Evolutionary conservation across 805 yeast genomes (phyloP).

Genomic region (Wickerhamomyces xylosicus): DNA sequence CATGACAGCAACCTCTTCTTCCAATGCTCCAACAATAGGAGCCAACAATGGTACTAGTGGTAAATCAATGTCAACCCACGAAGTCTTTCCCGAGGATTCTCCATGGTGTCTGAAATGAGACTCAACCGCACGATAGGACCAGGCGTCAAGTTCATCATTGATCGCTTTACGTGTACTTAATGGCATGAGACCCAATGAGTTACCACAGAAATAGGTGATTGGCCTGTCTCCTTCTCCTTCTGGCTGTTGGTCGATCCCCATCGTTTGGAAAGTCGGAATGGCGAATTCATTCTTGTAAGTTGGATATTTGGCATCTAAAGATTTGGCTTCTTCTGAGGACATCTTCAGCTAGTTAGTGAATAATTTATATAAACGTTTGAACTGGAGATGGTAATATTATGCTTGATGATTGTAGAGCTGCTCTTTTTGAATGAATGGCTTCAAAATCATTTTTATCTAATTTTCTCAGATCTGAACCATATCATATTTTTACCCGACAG

Average conservation of each 20-base stretch:
- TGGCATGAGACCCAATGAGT: conserved; percentile 92
- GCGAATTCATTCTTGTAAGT: conserved; percentile 37
- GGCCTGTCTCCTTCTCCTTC: conserved; percentile 7
- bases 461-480: too few relatives aligned
- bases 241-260: conserved; percentile 28
- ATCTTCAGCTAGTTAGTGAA: too few relatives aligned
- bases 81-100: conserved; percentile 32
- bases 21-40: conserved; percentile 64
- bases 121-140: conserved; percentile 76
- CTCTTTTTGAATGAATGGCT: too few relatives aligned
- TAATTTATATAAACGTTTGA: too few relatives aligned
- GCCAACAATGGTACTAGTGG: conserved; percentile 64
- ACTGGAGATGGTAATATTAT: too few relatives aligned
- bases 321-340: conserved; percentile 3
- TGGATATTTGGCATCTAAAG: conserved; percentile 16
- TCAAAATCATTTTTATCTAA: too few relatives aligned
- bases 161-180: conserved; percentile 44
- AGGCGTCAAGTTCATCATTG: conserved; percentile 62
- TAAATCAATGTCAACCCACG: conserved; percentile 81
- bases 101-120: conserved; percentile 71
- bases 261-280: conserved; percentile 55
- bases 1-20: conserved; percentile 79
- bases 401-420: too few relatives aligned
- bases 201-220: conserved; percentile 73
- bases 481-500: too few relatives aligned